A percentile compares a stretch with the other conserved stretches of the same genome.
These are phyloP conservation scores for Phytophthora sansomeana DNA, from an alignment of 352 stramenopile genomes.

Conservation along the genomic window DNA sequence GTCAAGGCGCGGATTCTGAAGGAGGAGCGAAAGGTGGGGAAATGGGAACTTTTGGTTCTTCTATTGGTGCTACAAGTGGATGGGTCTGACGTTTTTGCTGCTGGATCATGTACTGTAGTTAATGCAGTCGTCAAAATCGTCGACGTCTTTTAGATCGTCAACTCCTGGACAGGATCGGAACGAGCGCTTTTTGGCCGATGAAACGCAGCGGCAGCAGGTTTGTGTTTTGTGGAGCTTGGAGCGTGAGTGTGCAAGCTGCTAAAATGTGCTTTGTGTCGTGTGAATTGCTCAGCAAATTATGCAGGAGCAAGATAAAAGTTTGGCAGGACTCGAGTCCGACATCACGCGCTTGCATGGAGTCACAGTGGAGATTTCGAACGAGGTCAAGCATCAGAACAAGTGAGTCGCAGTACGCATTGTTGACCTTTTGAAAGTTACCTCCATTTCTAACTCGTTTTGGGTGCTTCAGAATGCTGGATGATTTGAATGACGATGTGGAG, in stretches of 20 bases:
- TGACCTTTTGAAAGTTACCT: background rate
- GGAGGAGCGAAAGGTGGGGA: slow-evolving; percentile 68
- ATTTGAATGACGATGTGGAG: slow-evolving; percentile 74
- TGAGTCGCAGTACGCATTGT: slow-evolving; percentile 27
- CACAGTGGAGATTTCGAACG: slow-evolving; percentile 75
- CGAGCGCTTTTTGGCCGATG: slow-evolving; percentile 62
- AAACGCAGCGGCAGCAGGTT: slow-evolving; percentile 64
- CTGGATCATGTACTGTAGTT: slow-evolving; percentile 31
- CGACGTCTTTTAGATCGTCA: slow-evolving; percentile 24
- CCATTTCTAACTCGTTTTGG: slow-evolving; percentile 4
- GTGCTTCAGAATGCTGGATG: slow-evolving; percentile 72
- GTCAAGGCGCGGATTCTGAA: slow-evolving; percentile 66
- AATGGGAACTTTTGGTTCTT: background rate
- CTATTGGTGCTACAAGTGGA: too few species aligned
- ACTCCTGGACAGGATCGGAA: slow-evolving; percentile 49
- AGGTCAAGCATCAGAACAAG: slow-evolving; percentile 83
- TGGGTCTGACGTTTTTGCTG: background rate
- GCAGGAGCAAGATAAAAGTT: slow-evolving; percentile 68
- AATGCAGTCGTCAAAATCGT: slow-evolving; percentile 45
- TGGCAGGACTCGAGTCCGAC: slow-evolving; percentile 64
- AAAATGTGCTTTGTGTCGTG: slow-evolving; percentile 2
- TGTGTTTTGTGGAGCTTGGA: background rate
- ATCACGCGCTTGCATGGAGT: slow-evolving; percentile 68
- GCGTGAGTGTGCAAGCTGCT: background rate
- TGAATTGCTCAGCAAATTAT: slow-evolving; percentile 62